Evolutionary conservation across 257 asterid species (phyloP).

Genomic region (Solanum sitiens): DNA sequence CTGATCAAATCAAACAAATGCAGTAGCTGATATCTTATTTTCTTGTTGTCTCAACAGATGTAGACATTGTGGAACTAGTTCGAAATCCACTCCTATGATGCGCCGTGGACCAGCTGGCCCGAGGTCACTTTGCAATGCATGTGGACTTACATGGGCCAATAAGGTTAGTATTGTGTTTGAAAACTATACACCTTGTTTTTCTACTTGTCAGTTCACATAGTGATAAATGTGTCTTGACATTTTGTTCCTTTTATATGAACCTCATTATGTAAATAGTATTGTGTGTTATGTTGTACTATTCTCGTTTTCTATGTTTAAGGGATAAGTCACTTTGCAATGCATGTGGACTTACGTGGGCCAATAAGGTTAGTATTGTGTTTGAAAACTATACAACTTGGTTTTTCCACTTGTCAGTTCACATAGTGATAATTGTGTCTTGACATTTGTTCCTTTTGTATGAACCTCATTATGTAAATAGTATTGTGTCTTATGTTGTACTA

Average conservation of each 20-base stretch:
- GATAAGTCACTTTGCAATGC: constrained; percentile 63
- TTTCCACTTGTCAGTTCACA: background rate
- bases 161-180: constrained; percentile 34
- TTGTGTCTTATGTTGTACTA: background rate
- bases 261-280: background rate
- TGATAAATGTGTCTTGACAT: background rate
- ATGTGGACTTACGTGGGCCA: constrained; percentile 88
- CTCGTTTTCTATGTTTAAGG: background rate
- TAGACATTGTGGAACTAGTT: constrained; percentile 65
- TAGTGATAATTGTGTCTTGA: background rate
- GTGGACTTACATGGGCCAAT: constrained; percentile 88
- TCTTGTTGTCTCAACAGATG: constrained; percentile 26
- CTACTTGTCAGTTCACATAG: background rate
- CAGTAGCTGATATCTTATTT: background rate
- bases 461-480: background rate
- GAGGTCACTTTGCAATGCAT: constrained; percentile 82
- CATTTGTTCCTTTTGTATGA: background rate
- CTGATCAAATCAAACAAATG: background rate
- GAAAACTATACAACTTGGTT: background rate
- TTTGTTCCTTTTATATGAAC: background rate
- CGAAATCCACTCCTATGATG: constrained; percentile 76
- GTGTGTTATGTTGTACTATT: background rate
- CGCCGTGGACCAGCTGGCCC: constrained; percentile 86
- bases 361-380: constrained; percentile 38
- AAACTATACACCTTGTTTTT: background rate